phyloP scores from a whole-genome alignment of 2,329 filamentous ascomycete species.

The Arthrinium phaeospermum region DNA sequence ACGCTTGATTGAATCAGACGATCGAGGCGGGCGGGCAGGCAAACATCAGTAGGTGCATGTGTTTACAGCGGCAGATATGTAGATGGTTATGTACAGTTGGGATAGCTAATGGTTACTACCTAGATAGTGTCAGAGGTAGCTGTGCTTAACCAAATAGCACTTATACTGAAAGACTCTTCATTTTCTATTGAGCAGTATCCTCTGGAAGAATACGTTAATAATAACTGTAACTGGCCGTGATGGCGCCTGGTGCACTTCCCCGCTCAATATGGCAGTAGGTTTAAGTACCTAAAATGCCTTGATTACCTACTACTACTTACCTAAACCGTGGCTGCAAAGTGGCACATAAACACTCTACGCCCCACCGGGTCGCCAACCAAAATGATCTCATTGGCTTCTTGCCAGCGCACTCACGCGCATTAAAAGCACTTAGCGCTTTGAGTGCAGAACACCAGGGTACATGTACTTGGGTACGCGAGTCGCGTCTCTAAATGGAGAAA shows the following conservation, averaged over 20 bases:
- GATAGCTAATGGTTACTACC: too few species aligned
- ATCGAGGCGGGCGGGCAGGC: neutral
- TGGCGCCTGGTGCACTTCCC: neutral
- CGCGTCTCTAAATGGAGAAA: constrained; percentile 12
- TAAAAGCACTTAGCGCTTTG: constrained; percentile 5
- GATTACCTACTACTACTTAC: neutral
- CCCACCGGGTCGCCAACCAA: neutral
- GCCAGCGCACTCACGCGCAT: neutral
- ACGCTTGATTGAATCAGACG: neutral
- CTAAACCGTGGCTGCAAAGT: constrained; percentile 1
- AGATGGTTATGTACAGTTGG: too few species aligned
- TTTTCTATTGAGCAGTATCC: neutral
- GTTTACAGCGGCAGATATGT: too few species aligned
- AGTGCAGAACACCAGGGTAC: neutral
- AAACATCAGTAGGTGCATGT: neutral
- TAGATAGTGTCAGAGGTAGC: too few species aligned
- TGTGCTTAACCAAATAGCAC: too few species aligned
- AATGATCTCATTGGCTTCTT: constrained; percentile 15
- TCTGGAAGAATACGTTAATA: neutral
- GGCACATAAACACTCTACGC: neutral
- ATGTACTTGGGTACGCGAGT: constrained; percentile 11
- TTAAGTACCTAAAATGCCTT: neutral
- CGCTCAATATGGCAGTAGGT: neutral
- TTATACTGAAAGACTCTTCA: neutral
- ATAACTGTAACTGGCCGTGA: neutral